These are phyloP conservation scores for Cavenderia fasciculata DNA, from an alignment of 78 protist species.

Conservation along the genomic window DNA sequence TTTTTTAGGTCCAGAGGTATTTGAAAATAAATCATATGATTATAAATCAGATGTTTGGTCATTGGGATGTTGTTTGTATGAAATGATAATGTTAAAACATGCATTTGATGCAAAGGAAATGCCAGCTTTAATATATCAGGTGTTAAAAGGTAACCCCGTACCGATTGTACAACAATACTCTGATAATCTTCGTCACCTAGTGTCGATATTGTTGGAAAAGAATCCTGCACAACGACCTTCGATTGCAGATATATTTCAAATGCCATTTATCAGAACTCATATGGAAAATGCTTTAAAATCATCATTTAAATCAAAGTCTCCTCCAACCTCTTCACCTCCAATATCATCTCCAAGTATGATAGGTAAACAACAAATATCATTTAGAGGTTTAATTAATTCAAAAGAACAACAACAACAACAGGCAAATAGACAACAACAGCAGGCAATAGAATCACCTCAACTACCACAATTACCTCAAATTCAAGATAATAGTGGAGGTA, in stretches of 20 bases:
- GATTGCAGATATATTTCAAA: conserved; percentile 49
- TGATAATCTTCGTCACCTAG: conserved; percentile 25
- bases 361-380: neutral
- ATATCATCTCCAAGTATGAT: neutral
- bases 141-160: conserved; percentile 59
- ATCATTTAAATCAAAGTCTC: neutral
- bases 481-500: neutral
- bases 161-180: conserved; percentile 33
- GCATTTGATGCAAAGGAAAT: conserved; percentile 84
- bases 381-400: neutral
- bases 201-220: conserved; percentile 34
- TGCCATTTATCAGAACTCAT: conserved; percentile 34
- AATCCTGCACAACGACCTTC: conserved; percentile 46
- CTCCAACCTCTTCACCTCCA: conserved; percentile 7
- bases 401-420: neutral
- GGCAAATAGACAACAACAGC: neutral
- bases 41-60: conserved; percentile 75
- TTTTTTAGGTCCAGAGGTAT: conserved; percentile 74
- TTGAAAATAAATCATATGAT: conserved; percentile 65
- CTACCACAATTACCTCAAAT: neutral
- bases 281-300: conserved; percentile 14
- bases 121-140: conserved; percentile 70
- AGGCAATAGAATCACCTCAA: neutral
- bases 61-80: conserved; percentile 79
- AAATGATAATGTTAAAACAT: conserved; percentile 80